Conservation (phyloP, 2,329 filamentous ascomycete species). For the Penicillium sp. region DNA sequence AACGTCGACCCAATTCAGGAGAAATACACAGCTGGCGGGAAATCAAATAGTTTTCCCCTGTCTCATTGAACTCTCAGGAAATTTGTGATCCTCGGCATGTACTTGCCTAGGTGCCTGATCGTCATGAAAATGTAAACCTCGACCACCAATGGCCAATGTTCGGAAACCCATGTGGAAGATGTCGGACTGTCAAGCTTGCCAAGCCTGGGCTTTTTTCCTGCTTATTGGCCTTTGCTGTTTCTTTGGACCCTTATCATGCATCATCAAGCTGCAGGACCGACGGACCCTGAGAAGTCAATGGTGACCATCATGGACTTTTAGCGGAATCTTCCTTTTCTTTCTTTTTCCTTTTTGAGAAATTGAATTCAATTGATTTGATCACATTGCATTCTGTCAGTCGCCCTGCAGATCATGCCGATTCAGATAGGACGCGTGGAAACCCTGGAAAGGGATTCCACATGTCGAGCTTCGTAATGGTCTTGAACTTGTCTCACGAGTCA, state of each 20-base stretch:
- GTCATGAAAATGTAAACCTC: background rate
- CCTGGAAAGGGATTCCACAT: background rate
- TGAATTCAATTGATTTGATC: constrained; percentile 3
- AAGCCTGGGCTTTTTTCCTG: constrained; percentile 2
- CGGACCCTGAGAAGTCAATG: background rate
- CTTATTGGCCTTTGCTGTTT: constrained; percentile 3
- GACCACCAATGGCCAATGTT: constrained; percentile 2
- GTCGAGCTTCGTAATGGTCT: constrained; percentile 4
- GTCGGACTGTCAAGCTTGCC: background rate
- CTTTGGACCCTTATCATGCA: constrained; percentile 14
- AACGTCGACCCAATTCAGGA: background rate
- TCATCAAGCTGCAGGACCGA: constrained; percentile 5
- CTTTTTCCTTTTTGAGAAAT: too few species aligned
- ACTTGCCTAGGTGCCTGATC: constrained; percentile 6
- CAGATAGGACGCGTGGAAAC: constrained; percentile 13
- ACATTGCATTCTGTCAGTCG: constrained; percentile 5
- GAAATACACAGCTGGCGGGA: constrained; percentile 4
- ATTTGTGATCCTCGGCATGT: constrained; percentile 17
- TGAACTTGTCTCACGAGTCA: background rate
- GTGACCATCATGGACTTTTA: background rate
- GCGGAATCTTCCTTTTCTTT: too few species aligned
- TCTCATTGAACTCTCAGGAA: background rate
- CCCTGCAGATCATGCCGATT: constrained; percentile 17
- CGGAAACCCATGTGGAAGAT: background rate
- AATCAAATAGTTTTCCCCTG: constrained; percentile 1